phyloP scores from a whole-genome alignment of 1,284 basidiomycete genomes.

The Boletus austroedulis region DNA sequence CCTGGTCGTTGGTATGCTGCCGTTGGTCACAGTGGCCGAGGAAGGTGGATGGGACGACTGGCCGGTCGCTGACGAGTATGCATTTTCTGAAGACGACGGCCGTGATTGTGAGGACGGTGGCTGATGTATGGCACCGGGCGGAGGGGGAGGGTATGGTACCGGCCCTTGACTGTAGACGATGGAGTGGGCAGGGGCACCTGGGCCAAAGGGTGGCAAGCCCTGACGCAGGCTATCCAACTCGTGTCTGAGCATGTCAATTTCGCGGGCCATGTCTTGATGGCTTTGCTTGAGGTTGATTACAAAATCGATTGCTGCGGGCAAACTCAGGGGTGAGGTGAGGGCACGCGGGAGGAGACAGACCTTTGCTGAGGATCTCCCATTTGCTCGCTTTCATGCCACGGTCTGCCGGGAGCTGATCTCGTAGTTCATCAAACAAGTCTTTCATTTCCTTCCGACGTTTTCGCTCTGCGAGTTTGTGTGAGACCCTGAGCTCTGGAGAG shows the following conservation, averaged over 20 bases:
- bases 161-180: slow-evolving; percentile 52
- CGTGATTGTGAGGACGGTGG: slow-evolving; percentile 38
- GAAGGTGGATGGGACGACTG: slow-evolving; percentile 30
- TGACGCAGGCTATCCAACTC: slow-evolving; percentile 68
- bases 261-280: slow-evolving; percentile 72
- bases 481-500: slow-evolving; percentile 88
- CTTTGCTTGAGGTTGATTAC: slow-evolving; percentile 73
- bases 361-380: slow-evolving; percentile 95
- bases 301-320: slow-evolving; percentile 77
- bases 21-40: slow-evolving; percentile 35
- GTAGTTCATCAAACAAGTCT: slow-evolving; percentile 90
- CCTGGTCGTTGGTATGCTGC: slow-evolving; percentile 35
- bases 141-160: slow-evolving; percentile 43
- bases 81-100: slow-evolving; percentile 49
- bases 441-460: slow-evolving; percentile 98
- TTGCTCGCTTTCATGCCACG: slow-evolving; percentile 93
- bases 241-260: slow-evolving; percentile 74
- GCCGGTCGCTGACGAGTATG: slow-evolving; percentile 42
- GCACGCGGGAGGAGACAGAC: slow-evolving; percentile 41
- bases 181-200: slow-evolving; percentile 50
- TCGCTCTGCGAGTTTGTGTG: slow-evolving; percentile 91
- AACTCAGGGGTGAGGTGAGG: slow-evolving; percentile 11
- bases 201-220: slow-evolving; percentile 53
- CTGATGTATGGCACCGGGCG: slow-evolving; percentile 40
- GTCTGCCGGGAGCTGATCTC: slow-evolving; percentile 87